These are phyloP conservation scores for Astraeus odoratus DNA, from an alignment of 768 basidiomycete species.

Conservation along the genomic window DNA sequence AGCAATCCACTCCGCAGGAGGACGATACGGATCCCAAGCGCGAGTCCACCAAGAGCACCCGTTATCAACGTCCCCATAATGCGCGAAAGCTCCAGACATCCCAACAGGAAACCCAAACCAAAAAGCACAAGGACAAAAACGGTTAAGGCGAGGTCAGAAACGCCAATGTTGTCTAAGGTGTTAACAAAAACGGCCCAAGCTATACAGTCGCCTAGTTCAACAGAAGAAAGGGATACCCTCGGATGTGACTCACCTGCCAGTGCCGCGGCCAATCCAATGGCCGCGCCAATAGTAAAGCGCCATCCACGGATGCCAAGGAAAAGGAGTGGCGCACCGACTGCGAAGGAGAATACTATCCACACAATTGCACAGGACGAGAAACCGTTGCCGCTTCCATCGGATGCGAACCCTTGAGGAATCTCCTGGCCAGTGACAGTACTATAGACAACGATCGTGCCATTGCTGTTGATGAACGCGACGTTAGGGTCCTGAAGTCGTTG, in stretches of 20 bases:
- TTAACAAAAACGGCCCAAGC: conserved; percentile 64
- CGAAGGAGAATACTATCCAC: conserved; percentile 51
- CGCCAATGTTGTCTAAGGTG: conserved; percentile 38
- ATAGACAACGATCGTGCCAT: conserved; percentile 38
- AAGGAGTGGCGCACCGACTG: conserved; percentile 48
- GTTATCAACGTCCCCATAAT: conserved; percentile 40
- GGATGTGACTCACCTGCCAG: conserved; percentile 35
- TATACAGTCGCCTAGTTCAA: conserved; percentile 15
- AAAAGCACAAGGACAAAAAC: conserved; percentile 45
- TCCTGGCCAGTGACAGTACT: conserved; percentile 35
- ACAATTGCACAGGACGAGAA: conserved; percentile 44
- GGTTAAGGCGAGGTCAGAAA: conserved; percentile 47
- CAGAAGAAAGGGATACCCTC: background rate
- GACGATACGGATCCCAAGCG: conserved; percentile 49
- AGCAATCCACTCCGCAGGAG: conserved; percentile 47
- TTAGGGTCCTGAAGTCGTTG: conserved; percentile 23
- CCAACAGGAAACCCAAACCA: conserved; percentile 43
- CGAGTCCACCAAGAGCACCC: conserved; percentile 47
- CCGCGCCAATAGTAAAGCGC: conserved; percentile 49
- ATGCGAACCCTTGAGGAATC: conserved; percentile 47
- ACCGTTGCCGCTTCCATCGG: conserved; percentile 51
- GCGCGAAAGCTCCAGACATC: conserved; percentile 46
- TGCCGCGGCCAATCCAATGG: conserved; percentile 43
- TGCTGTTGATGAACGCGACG: conserved; percentile 17
- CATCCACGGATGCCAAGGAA: conserved; percentile 51